A percentile compares a stretch with the other conserved stretches of the same genome.
These are phyloP conservation scores for Fagopyrum tataricum DNA, from an alignment of 148 eudicot genomes.

Conservation along the genomic window DNA sequence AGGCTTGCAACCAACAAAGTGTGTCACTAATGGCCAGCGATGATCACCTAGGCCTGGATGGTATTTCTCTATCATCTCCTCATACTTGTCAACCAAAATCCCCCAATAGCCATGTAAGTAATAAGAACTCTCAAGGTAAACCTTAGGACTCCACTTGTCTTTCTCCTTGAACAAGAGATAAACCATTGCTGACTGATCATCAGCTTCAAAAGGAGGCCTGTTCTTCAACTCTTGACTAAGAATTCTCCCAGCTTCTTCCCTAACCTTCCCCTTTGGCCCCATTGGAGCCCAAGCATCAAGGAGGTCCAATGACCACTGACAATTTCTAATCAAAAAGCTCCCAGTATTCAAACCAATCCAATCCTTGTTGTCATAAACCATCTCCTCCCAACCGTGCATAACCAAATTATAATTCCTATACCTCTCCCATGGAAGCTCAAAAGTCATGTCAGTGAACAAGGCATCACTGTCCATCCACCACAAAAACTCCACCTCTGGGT, in stretches of 20 bases:
- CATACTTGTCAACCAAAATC: constrained; percentile 58
- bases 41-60: constrained; percentile 74
- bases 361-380: constrained; percentile 67
- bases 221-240: constrained; percentile 53
- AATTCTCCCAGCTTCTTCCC: constrained; percentile 59
- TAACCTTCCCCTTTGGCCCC: constrained; percentile 56
- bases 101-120: constrained; percentile 80
- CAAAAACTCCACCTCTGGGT: constrained; percentile 68
- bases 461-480: constrained; percentile 98
- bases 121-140: constrained; percentile 58
- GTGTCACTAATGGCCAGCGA: constrained; percentile 78
- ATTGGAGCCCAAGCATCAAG: constrained; percentile 71
- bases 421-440: constrained; percentile 67
- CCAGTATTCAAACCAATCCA: constrained; percentile 82
- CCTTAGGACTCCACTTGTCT: constrained; percentile 62
- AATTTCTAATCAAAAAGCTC: constrained; percentile 57
- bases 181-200: constrained; percentile 82
- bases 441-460: constrained; percentile 79
- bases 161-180: constrained; percentile 45
- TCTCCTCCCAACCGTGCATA: constrained; percentile 68
- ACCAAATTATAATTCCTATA: constrained; percentile 49
- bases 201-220: constrained; percentile 75
- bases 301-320: constrained; percentile 67
- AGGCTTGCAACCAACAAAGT: constrained; percentile 78
- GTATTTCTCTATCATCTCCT: constrained; percentile 49